phyloP scores from a whole-genome alignment of 2,329 filamentous ascomycete species.

The Elsinoe fawcettii region DNA sequence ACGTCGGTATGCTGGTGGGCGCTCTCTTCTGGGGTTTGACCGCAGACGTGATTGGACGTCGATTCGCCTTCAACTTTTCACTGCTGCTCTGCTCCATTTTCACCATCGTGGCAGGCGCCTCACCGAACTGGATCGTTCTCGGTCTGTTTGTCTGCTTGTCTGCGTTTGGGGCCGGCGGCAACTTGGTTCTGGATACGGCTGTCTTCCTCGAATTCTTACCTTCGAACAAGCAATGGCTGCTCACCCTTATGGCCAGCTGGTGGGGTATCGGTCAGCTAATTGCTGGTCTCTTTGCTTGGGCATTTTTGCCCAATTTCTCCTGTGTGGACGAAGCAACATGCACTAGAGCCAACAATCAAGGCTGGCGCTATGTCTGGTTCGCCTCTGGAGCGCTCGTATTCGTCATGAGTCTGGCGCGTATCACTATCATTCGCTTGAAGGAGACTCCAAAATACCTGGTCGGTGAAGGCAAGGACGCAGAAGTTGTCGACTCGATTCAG shows the following conservation, averaged over 20 bases:
- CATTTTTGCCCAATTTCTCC: slow-evolving; percentile 44
- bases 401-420: slow-evolving; percentile 45
- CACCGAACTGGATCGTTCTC: slow-evolving; percentile 58
- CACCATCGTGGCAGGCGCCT: slow-evolving; percentile 56
- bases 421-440: slow-evolving; percentile 46
- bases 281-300: slow-evolving; percentile 49
- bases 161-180: slow-evolving; percentile 58
- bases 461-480: slow-evolving; percentile 45
- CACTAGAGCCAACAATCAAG: slow-evolving; percentile 45
- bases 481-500: slow-evolving; percentile 44
- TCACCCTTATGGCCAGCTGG: slow-evolving; percentile 55
- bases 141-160: slow-evolving; percentile 56
- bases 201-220: slow-evolving; percentile 53
- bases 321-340: slow-evolving; percentile 41
- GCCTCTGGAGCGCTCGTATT: slow-evolving; percentile 48
- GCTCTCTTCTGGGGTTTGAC: slow-evolving; percentile 62
- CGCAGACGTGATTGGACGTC: slow-evolving; percentile 60
- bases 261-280: slow-evolving; percentile 48
- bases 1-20: slow-evolving; percentile 47
- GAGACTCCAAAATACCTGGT: slow-evolving; percentile 53
- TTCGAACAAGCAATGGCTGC: slow-evolving; percentile 54
- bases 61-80: slow-evolving; percentile 60
- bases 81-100: slow-evolving; percentile 56
- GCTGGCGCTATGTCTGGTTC: slow-evolving; percentile 53
- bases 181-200: slow-evolving; percentile 55